phyloP scores from a whole-genome alignment of 1,284 basidiomycete genomes.

The Malassezia brasiliensis region DNA sequence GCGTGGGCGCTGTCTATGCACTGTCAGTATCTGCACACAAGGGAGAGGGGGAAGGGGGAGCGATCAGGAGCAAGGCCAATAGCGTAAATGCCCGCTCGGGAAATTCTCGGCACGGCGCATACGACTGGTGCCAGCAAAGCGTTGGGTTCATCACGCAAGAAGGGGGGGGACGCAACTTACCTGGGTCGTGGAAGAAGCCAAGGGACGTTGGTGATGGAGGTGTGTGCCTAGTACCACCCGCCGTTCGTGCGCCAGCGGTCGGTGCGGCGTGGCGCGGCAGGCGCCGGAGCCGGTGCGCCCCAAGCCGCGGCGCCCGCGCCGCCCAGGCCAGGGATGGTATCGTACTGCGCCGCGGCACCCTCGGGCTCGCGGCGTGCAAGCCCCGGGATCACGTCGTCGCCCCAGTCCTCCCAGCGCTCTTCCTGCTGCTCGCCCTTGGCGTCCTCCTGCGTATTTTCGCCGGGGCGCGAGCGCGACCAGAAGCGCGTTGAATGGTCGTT shows the following conservation, averaged over 20 bases:
- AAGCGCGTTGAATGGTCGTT: slow-evolving; percentile 97
- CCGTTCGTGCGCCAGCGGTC: slow-evolving; percentile 2
- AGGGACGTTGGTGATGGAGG: slow-evolving; percentile 1
- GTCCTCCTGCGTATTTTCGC: slow-evolving; percentile 38
- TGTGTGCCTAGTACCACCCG: slow-evolving; percentile 13
- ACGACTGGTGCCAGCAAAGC: slow-evolving; percentile 23
- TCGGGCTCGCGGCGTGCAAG: neutral
- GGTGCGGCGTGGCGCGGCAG: neutral
- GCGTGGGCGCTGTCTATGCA: neutral
- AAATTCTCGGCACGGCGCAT: slow-evolving; percentile 16
- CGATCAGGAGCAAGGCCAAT: slow-evolving; percentile 18
- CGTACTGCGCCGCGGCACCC: neutral
- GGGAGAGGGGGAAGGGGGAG: slow-evolving; percentile 1
- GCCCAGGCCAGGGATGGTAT: slow-evolving; percentile 11
- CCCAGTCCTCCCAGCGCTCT: slow-evolving; percentile 6
- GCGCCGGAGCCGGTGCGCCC: neutral
- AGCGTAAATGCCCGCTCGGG: slow-evolving; percentile 21
- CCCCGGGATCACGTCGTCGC: slow-evolving; percentile 7
- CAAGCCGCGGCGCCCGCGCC: neutral
- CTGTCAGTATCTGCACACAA: neutral
- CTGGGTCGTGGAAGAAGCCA: neutral
- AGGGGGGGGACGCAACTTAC: slow-evolving; percentile 6
- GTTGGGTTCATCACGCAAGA: slow-evolving; percentile 14
- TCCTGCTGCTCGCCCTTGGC: neutral
- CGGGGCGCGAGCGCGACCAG: slow-evolving; percentile 80